Percentiles rank a stretch among this genome's conserved stretches.
Conservation (phyloP, 441 rosid species). For the Populus hybrid region DNA sequence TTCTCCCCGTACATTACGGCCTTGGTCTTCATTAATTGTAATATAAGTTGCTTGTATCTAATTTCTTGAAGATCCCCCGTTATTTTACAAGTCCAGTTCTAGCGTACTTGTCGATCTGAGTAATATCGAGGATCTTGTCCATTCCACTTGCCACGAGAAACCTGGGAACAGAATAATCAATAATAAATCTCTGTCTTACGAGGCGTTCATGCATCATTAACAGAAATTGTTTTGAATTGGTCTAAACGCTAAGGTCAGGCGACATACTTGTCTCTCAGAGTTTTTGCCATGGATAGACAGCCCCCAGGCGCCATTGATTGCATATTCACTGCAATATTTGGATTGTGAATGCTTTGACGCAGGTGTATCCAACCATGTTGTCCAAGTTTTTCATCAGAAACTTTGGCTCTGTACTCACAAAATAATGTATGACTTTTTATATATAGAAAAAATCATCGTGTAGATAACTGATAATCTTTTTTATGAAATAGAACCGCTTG, state of each 20-base stretch:
- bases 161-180: neutral
- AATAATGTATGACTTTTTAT: neutral
- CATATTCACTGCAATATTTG: slow-evolving; percentile 76
- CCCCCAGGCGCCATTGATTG: slow-evolving; percentile 72
- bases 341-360: slow-evolving; percentile 92
- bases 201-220: neutral
- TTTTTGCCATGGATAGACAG: slow-evolving; percentile 49
- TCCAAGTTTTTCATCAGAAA: slow-evolving; percentile 49
- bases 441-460: neutral
- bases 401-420: slow-evolving; percentile 25
- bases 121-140: slow-evolving; percentile 2
- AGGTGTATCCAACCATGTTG: slow-evolving; percentile 77
- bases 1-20: neutral
- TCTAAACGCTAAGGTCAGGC: neutral
- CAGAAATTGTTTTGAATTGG: neutral
- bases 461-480: neutral
- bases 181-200: neutral
- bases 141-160: slow-evolving; percentile 2
- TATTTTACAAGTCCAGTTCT: slow-evolving; percentile 2
- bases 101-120: slow-evolving; percentile 1
- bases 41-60: neutral
- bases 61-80: neutral
- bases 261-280: slow-evolving; percentile 50
- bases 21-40: neutral
- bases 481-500: neutral